Evolutionary conservation across 495 filamentous ascomycete genomes (phyloP).

Genomic region (Lasiosphaeria miniovina): DNA sequence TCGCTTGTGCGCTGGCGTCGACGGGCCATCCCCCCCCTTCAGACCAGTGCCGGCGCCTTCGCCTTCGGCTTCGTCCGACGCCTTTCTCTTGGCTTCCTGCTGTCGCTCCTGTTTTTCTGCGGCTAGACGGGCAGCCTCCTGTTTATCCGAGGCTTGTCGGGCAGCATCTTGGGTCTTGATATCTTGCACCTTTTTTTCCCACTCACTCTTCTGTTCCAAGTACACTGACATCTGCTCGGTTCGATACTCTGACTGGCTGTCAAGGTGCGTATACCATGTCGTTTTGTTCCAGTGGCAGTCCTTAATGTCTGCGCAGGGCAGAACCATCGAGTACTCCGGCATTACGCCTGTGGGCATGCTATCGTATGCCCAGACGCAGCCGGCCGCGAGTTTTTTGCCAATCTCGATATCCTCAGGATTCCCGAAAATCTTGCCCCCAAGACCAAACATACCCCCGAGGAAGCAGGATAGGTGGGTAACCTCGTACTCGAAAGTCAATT

Average conservation of each 20-base stretch:
- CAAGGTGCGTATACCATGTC: conserved; percentile 55
- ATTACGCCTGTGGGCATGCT: conserved; percentile 80
- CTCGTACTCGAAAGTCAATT: conserved; percentile 52
- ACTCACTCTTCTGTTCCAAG: conserved; percentile 30
- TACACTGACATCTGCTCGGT: conserved; percentile 42
- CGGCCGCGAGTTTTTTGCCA: conserved; percentile 79
- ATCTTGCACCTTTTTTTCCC: conserved; percentile 28
- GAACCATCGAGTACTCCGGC: conserved; percentile 69
- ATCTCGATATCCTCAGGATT: conserved; percentile 77
- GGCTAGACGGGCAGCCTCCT: conserved; percentile 8
- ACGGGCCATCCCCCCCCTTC: conserved; percentile 9
- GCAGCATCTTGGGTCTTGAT: conserved; percentile 18
- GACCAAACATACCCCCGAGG: conserved; percentile 86
- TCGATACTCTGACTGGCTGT: conserved; percentile 42
- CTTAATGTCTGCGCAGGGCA: conserved; percentile 63
- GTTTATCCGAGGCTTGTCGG: neutral
- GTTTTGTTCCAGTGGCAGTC: conserved; percentile 78
- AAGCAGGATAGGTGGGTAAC: conserved; percentile 84
- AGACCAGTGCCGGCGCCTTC: conserved; percentile 1
- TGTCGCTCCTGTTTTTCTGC: conserved; percentile 19
- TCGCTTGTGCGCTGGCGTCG: neutral
- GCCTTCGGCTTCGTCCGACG: conserved; percentile 16
- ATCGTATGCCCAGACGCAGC: conserved; percentile 93
- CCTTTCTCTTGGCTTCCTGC: conserved; percentile 13
- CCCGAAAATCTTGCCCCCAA: conserved; percentile 84